phyloP scores from a whole-genome alignment of 202 grass and related monocot species.

The Schoenoplectus triqueter region DNA sequence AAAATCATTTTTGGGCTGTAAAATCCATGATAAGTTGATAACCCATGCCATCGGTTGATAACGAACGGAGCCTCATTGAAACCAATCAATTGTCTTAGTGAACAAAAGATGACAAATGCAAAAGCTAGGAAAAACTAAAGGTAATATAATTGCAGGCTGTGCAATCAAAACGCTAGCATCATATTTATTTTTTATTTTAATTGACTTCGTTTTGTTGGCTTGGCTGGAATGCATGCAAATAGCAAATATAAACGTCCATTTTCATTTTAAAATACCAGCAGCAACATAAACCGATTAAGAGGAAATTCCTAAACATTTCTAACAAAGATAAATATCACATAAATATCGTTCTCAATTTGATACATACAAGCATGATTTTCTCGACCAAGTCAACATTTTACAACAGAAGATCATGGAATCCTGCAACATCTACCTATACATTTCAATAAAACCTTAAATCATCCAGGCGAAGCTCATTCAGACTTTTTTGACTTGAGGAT shows the following conservation, averaged over 20 bases:
- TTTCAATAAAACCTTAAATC: background rate
- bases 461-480: constrained; percentile 44
- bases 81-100: too few relatives aligned
- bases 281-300: background rate
- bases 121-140: too few relatives aligned
- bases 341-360: background rate
- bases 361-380: constrained; percentile 28
- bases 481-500: constrained; percentile 65
- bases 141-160: too few relatives aligned
- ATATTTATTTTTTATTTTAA: too few relatives aligned
- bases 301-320: background rate
- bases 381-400: background rate
- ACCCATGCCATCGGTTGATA: too few relatives aligned
- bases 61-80: too few relatives aligned
- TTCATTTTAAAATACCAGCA: background rate
- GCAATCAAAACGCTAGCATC: too few relatives aligned
- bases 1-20: too few relatives aligned
- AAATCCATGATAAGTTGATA: too few relatives aligned
- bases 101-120: too few relatives aligned
- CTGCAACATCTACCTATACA: constrained; percentile 1
- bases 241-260: background rate
- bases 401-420: constrained; percentile 8
- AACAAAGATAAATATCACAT: constrained; percentile 20
- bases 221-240: too few relatives aligned
- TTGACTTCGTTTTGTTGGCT: too few relatives aligned